A percentile compares a stretch with the other conserved stretches of the same genome.
Conservation (phyloP, 352 stramenopile genomes). For the Phytopythium delawarense region DNA sequence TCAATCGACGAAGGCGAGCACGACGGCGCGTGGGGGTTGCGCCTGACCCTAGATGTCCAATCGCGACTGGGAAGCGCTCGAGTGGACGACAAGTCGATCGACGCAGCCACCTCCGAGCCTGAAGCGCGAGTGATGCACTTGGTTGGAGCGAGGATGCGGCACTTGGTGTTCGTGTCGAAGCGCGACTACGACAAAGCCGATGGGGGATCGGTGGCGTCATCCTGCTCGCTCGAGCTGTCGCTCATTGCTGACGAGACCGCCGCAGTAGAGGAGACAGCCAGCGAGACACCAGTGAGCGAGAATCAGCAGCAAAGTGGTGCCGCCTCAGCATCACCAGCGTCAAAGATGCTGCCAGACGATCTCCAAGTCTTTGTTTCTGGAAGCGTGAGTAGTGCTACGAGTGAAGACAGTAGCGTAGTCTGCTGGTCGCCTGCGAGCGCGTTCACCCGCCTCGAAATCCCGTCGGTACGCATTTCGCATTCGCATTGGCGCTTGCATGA, state of each 20-base stretch:
- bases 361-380: conserved; percentile 18
- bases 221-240: not conserved
- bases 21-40: not conserved
- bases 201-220: not conserved
- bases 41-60: not conserved
- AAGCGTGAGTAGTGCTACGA: not conserved
- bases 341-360: not conserved
- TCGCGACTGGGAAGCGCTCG: not conserved
- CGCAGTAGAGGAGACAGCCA: not conserved
- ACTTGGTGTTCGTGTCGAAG: not conserved
- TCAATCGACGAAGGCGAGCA: conserved; percentile 1
- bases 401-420: not conserved
- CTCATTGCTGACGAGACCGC: not conserved
- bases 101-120: not conserved
- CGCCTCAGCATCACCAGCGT: not conserved
- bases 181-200: not conserved
- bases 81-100: not conserved
- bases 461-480: conserved; percentile 23
- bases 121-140: not conserved
- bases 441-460: conserved; percentile 23
- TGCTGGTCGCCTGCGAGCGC: not conserved
- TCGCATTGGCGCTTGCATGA: not conserved
- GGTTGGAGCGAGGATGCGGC: not conserved
- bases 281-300: not conserved
- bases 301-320: not conserved